phyloP scores from a whole-genome alignment of 345 rosid genomes.

The Eucalyptus tenuipes region DNA sequence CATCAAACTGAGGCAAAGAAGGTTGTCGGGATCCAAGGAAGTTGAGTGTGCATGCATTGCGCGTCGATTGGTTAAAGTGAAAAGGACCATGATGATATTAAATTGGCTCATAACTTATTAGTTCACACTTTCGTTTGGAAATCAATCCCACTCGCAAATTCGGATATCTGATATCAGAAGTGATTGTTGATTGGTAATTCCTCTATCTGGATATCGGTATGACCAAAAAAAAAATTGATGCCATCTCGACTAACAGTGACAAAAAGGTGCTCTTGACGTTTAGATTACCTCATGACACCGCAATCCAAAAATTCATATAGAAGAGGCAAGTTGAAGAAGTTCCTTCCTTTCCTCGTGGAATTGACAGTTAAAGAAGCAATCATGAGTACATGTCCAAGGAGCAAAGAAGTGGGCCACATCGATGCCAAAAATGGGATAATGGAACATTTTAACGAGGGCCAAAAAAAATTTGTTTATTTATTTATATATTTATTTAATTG shows the following conservation, averaged over 20 bases:
- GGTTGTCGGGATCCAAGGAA: not conserved
- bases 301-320: not conserved
- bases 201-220: not conserved
- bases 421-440: not conserved
- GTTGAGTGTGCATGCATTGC: not conserved
- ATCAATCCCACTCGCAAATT: accelerated
- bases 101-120: not conserved
- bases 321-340: not conserved
- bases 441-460: not conserved
- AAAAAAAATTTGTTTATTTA: not conserved
- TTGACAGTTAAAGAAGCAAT: not conserved
- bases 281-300: not conserved
- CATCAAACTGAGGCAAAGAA: not conserved
- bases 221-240: not conserved
- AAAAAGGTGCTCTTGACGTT: not conserved
- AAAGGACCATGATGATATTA: not conserved
- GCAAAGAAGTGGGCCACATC: not conserved
- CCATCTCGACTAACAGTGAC: not conserved
- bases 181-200: not conserved
- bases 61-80: not conserved
- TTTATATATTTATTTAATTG: not conserved
- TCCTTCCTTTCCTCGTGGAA: not conserved
- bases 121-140: not conserved
- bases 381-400: not conserved
- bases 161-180: accelerated